Percentiles rank a stretch among this genome's conserved stretches.
Conservation (phyloP, 2,329 filamentous ascomycete species). For the Botrytis deweyae region DNA sequence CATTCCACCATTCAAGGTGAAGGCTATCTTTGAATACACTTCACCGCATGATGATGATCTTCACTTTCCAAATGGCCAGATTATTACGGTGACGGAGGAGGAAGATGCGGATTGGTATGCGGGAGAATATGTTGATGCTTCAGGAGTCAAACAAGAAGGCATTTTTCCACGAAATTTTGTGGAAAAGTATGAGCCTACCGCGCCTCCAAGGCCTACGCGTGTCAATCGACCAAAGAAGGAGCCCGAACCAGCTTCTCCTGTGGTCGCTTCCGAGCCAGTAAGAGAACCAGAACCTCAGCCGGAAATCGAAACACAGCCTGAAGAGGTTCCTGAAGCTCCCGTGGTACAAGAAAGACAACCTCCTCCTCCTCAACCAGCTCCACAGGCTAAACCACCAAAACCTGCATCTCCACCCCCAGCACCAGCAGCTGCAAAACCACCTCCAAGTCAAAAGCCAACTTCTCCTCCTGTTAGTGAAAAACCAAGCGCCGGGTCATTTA, state of each 20-base stretch:
- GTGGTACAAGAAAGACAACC: slow-evolving; percentile 34
- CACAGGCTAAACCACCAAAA: slow-evolving; percentile 40
- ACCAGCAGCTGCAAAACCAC: slow-evolving; percentile 34
- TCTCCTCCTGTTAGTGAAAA: slow-evolving; percentile 69
- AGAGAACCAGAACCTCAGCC: slow-evolving; percentile 39
- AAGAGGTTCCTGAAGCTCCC: slow-evolving; percentile 42
- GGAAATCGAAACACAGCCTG: slow-evolving; percentile 42
- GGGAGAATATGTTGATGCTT: slow-evolving; percentile 79
- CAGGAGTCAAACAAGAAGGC: slow-evolving; percentile 73
- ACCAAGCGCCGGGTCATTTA: slow-evolving; percentile 75
- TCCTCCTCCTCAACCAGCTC: slow-evolving; percentile 37
- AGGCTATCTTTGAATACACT: slow-evolving; percentile 90
- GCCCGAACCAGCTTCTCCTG: slow-evolving; percentile 39
- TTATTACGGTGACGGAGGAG: slow-evolving; percentile 90
- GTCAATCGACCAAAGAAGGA: slow-evolving; percentile 64
- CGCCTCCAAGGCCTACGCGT: slow-evolving; percentile 81
- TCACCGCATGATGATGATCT: slow-evolving; percentile 95
- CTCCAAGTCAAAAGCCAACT: slow-evolving; percentile 47
- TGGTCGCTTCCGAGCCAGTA: slow-evolving; percentile 41
- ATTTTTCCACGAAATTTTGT: slow-evolving; percentile 98
- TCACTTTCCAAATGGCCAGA: slow-evolving; percentile 77
- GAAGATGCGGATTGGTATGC: slow-evolving; percentile 94
- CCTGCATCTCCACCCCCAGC: slow-evolving; percentile 40
- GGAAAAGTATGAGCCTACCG: slow-evolving; percentile 88
- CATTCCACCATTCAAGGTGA: slow-evolving; percentile 80